Evolutionary conservation across 192 early-diverging fungal genomes (phyloP).

Genomic region (Fimicolochytrium jonesii): DNA sequence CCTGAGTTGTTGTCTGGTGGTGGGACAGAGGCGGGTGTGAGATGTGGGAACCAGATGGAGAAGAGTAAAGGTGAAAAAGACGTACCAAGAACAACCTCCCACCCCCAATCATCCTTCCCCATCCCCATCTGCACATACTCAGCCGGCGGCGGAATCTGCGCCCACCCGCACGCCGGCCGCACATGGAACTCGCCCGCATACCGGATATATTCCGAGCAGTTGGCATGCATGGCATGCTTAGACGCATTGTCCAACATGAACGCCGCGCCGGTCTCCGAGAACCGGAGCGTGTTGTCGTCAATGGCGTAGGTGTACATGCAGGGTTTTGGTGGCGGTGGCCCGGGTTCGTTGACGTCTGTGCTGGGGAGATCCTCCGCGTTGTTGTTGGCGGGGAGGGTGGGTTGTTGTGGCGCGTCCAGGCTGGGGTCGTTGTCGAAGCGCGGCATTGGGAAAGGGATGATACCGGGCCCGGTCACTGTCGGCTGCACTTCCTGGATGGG

Average conservation of each 20-base stretch:
- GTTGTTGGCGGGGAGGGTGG: no score
- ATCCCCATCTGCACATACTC: not conserved
- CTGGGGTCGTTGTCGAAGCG: not conserved
- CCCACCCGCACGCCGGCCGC: slow-evolving; percentile 9
- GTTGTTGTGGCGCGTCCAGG: no score
- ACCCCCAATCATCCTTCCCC: not conserved
- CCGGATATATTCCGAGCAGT: slow-evolving; percentile 17
- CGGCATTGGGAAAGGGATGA: no score
- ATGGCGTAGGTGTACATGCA: slow-evolving; percentile 23
- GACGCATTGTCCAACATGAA: slow-evolving; percentile 18
- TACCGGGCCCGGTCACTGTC: no score
- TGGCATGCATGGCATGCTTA: slow-evolving; percentile 17
- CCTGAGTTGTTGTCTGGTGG: slow-evolving; percentile 23
- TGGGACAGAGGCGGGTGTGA: no score
- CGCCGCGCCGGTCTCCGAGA: slow-evolving; percentile 15
- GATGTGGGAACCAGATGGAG: no score
- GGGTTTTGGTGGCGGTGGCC: slow-evolving; percentile 14
- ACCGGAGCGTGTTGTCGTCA: slow-evolving; percentile 10
- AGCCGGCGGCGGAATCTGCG: not conserved
- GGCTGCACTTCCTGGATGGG: no score
- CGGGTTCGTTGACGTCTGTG: no score
- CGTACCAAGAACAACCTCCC: slow-evolving; percentile 9
- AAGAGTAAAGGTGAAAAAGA: no score
- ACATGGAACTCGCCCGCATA: slow-evolving; percentile 23
- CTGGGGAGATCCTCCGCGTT: no score